These are phyloP conservation scores for Cadophora malorum DNA, from an alignment of 2,329 filamentous ascomycete genomes.

Conservation along the genomic window DNA sequence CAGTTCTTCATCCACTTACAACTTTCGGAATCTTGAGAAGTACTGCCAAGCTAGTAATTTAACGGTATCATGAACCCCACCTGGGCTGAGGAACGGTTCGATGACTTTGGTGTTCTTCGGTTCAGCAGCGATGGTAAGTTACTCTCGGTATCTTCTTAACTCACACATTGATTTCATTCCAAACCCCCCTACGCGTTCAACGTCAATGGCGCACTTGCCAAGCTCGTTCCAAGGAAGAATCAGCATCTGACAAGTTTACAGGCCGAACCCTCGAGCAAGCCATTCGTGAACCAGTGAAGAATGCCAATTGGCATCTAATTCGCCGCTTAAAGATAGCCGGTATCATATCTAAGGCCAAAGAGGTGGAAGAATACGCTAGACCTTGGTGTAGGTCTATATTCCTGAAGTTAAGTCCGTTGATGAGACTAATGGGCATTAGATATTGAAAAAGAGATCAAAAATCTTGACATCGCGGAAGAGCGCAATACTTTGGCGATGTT, in stretches of 20 bases:
- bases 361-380: neutral
- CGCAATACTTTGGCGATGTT: neutral
- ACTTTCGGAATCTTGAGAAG: no score
- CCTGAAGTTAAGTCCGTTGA: neutral
- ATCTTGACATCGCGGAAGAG: neutral
- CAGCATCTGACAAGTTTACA: neutral
- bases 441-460: neutral
- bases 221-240: neutral
- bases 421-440: neutral
- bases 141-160: no score
- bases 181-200: neutral
- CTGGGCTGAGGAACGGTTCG: constrained; percentile 1
- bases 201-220: neutral
- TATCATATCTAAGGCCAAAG: neutral
- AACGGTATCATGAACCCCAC: neutral
- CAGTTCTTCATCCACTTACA: no score
- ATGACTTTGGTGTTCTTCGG: neutral
- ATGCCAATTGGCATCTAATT: neutral
- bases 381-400: neutral
- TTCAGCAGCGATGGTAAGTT: neutral
- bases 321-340: neutral
- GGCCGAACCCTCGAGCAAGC: neutral
- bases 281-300: constrained; percentile 2
- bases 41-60: neutral
- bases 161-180: no score